Evolutionary conservation across 345 rosid genomes (phyloP), one percentile per base, ranked within the genome.

Genomic region (Hypericum androsaemum): DNA sequence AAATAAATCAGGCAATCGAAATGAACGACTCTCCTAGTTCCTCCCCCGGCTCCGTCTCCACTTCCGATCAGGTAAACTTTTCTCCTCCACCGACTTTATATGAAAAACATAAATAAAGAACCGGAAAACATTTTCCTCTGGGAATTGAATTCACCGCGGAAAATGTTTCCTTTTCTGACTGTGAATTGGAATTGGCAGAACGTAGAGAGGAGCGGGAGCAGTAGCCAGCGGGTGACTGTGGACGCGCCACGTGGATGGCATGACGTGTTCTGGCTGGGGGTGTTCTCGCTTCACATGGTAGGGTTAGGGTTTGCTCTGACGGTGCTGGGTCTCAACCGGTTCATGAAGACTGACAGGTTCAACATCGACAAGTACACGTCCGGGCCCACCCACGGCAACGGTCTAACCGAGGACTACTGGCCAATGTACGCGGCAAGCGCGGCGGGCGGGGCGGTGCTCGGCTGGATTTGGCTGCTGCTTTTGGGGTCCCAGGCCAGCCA

Each of bases 371-470:
- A 72, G 65, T 76, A 74, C 55, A 77, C 88, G 6, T 60, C 62
- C 1, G 58, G 74, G 32, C 32, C 32, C 15, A 45, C 74, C 50
- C 58, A 67, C 54, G 60, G 68, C 28, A 63, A 52, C 35, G 85
- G 81, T 6, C 66, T 81, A 10, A 87, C 98, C 0, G 98, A 87
- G 64, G 80, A 77, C 52, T 87, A 80, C 66, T 92, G 96, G 98
- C 98, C 96, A 0, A 75, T 78, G 57, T 92, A 82, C 56, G 96
- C 83, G 49, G 74, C 83, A 46, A 94, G 94, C 53, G 88, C 82
- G 58, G 98, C 83, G 0, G 73, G 77, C 37, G 96, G 96, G 42
- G 57, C 85, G 13, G 47, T 73, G 40, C 83, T 92, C 38, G 94
- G 84, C 38, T 82, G 82, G 79, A 64, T 70, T 56, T 92, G 96